These are phyloP conservation scores for Tympanopsis confertula DNA, from an alignment of 2,329 filamentous ascomycete species.

Conservation along the genomic window DNA sequence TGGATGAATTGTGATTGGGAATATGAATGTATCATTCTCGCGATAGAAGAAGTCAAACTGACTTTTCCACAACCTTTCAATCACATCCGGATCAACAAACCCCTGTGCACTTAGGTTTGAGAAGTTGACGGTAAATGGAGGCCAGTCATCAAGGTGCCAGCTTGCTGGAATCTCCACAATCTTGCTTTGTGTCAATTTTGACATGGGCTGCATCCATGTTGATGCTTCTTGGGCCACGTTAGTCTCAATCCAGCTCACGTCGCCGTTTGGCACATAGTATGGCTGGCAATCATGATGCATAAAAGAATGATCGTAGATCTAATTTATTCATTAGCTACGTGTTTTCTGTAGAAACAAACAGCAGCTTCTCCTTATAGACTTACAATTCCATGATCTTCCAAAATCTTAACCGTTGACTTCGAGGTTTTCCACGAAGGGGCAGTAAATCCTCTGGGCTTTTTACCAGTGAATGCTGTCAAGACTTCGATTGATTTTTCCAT, in stretches of 20 bases:
- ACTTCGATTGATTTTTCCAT: slow-evolving; percentile 23
- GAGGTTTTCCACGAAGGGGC: slow-evolving; percentile 27
- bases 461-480: slow-evolving; percentile 21
- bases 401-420: slow-evolving; percentile 20
- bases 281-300: slow-evolving; percentile 31
- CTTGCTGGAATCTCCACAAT: slow-evolving; percentile 32
- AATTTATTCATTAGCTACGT: too few species aligned
- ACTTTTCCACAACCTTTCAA: slow-evolving; percentile 51
- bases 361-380: neutral
- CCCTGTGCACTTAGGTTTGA: slow-evolving; percentile 22
- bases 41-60: slow-evolving; percentile 42
- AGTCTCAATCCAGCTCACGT: slow-evolving; percentile 20
- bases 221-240: slow-evolving; percentile 19
- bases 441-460: slow-evolving; percentile 26
- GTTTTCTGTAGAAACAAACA: neutral
- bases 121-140: slow-evolving; percentile 24
- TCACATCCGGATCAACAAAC: slow-evolving; percentile 40
- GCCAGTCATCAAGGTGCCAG: slow-evolving; percentile 38
- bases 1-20: slow-evolving; percentile 41
- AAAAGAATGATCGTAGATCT: slow-evolving; percentile 26
- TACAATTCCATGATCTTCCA: slow-evolving; percentile 26
- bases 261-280: slow-evolving; percentile 24
- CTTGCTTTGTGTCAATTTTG: slow-evolving; percentile 9
- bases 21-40: slow-evolving; percentile 26
- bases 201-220: slow-evolving; percentile 32